These are phyloP conservation scores for Lodderomyces parapsilosis DNA, from an alignment of 1,139 yeast genomes.

Conservation along the genomic window DNA sequence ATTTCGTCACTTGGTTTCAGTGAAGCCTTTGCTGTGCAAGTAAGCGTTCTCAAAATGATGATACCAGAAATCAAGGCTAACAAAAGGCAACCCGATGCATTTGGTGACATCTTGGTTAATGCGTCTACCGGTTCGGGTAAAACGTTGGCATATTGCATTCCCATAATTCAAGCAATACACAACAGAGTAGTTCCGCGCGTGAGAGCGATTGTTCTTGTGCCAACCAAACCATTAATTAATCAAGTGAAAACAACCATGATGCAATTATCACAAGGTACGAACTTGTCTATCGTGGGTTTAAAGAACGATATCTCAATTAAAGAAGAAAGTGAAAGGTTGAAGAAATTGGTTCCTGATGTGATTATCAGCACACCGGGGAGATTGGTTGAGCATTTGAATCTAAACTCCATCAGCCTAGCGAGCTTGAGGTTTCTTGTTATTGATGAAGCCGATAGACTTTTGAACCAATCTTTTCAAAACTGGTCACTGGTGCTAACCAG, in stretches of 20 bases:
- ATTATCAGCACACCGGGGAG: slow-evolving; percentile 90
- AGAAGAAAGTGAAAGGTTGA: slow-evolving; percentile 60
- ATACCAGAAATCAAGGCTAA: slow-evolving; percentile 48
- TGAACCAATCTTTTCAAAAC: slow-evolving; percentile 89
- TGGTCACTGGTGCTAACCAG: slow-evolving; percentile 77
- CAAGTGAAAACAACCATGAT: slow-evolving; percentile 75
- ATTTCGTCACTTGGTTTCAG: slow-evolving; percentile 44
- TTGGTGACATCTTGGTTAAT: slow-evolving; percentile 80
- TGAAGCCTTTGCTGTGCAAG: slow-evolving; percentile 77
- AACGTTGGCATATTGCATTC: slow-evolving; percentile 85
- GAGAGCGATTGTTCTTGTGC: slow-evolving; percentile 78
- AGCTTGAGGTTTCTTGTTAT: slow-evolving; percentile 70
- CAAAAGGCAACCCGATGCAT: slow-evolving; percentile 55
- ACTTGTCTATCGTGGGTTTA: slow-evolving; percentile 58
- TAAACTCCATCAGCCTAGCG: slow-evolving; percentile 37
- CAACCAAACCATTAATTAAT: slow-evolving; percentile 82
- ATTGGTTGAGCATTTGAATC: slow-evolving; percentile 77
- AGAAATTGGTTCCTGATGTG: slow-evolving; percentile 64
- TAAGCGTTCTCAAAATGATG: slow-evolving; percentile 59
- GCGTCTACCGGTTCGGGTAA: slow-evolving; percentile 98
- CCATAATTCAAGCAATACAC: slow-evolving; percentile 69
- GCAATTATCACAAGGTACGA: slow-evolving; percentile 64
- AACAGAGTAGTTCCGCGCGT: slow-evolving; percentile 68
- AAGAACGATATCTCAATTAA: slow-evolving; percentile 57
- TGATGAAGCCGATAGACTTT: slow-evolving; percentile 92